These are phyloP conservation scores for Vickermania spadyakhi DNA, from an alignment of 208 protist species.

Conservation along the genomic window DNA sequence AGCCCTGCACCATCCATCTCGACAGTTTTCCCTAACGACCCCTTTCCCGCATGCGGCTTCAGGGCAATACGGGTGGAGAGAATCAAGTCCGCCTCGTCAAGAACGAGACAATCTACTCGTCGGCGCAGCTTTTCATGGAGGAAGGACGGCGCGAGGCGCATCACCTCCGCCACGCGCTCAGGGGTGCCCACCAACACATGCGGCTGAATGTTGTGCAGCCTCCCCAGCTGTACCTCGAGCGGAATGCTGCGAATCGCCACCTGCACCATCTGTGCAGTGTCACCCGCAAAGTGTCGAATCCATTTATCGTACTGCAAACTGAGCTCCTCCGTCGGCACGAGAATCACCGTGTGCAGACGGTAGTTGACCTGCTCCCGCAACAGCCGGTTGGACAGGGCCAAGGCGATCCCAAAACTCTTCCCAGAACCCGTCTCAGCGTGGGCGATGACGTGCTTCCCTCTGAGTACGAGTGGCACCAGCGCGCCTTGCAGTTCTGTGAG, in stretches of 20 bases:
- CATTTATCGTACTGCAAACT: constrained; percentile 88
- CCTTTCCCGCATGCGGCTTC: constrained; percentile 34
- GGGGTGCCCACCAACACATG: constrained; percentile 85
- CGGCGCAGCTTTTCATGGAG: constrained; percentile 76
- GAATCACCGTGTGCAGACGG: constrained; percentile 80
- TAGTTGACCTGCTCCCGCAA: constrained; percentile 76
- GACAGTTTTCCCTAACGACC: constrained; percentile 1
- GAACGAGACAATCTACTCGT: constrained; percentile 86
- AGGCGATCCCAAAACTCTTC: constrained; percentile 86
- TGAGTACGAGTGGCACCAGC: constrained; percentile 75
- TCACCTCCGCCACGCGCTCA: constrained; percentile 67
- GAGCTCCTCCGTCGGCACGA: constrained; percentile 81
- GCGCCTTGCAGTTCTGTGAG: constrained; percentile 84
- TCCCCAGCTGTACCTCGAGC: constrained; percentile 65
- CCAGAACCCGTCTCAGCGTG: constrained; percentile 84
- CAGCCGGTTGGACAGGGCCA: constrained; percentile 79
- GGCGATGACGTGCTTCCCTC: constrained; percentile 85
- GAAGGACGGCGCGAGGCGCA: constrained; percentile 46
- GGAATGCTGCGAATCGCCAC: constrained; percentile 65
- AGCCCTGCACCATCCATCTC: constrained; percentile 18
- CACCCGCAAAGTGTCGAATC: constrained; percentile 75
- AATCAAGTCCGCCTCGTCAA: constrained; percentile 83
- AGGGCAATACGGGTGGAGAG: constrained; percentile 18
- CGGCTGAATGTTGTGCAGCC: constrained; percentile 83
- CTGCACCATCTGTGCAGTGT: constrained; percentile 71